Evolutionary conservation across 129 eudicot genomes (phyloP), one percentile per base, ranked within the genome.

Genomic region (Escallonia rubra): DNA sequence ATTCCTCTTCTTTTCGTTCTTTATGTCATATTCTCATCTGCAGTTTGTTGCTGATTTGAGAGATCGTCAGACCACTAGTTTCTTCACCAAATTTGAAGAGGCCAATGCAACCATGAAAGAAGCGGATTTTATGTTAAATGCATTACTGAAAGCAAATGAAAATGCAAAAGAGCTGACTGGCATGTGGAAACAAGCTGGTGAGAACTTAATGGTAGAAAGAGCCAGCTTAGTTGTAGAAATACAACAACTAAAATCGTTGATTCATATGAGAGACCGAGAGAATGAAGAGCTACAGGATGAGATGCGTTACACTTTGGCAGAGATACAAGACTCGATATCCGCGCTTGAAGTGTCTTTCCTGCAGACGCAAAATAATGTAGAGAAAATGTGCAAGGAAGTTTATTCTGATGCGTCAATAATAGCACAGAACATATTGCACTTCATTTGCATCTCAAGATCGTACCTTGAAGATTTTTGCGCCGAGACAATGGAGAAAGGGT

Each of bases 91-190:
- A 66, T 68, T 75, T 64, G 89, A 82, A 71, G 87, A 88, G 76
- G 85, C 89, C 49, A 66, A 64, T 73, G 82, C 82, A 66, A 85
- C 91, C 74, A 78, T 85, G 78, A 72, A 78, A 61, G 96, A 88
- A 70, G 88, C 84, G 59, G 89, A 82, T 88, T 41, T 56, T 41
- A 81, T 80, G 86, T 68, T 88, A 65, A 88, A 80, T 67, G 85
- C 85, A 12, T 59, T 88, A 43, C 47, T 82, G 48, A 78, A 75
- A 69, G 86, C 76, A 73, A 85, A 88, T 54, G 81, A 78, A 58
- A 73, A 78, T 65, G 83, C 79, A 65, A 80, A 81, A 70, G 50
- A 16, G 69, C 74, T 78, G 60, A 67, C 67, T 59, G 81, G 78
- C 66, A 75, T 78, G 66, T 85, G 88, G 96, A 82, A 80, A 78